These are phyloP conservation scores for Actinidia arguta DNA, from an alignment of 179 eudicot species.

Conservation along the genomic window DNA sequence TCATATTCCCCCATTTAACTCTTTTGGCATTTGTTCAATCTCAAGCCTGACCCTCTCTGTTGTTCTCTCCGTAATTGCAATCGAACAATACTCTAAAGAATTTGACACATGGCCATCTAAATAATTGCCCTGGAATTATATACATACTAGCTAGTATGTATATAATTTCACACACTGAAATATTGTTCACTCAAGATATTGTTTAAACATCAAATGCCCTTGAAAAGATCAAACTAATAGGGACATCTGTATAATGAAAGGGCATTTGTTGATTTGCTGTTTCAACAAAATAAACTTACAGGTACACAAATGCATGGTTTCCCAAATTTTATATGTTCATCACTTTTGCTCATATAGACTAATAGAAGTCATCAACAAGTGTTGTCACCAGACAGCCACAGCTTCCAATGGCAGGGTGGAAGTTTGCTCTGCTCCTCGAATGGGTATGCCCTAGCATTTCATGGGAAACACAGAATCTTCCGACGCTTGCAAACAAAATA, in stretches of 20 bases:
- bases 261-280: background rate
- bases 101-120: too few species aligned
- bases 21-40: too few species aligned
- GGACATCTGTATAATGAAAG: background rate
- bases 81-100: too few species aligned
- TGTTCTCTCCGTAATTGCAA: too few species aligned
- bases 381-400: too few species aligned
- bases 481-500: background rate
- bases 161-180: background rate
- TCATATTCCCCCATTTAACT: too few species aligned
- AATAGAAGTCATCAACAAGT: background rate
- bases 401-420: background rate
- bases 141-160: too few species aligned
- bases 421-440: too few species aligned
- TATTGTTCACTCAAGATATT: background rate
- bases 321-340: background rate
- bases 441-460: background rate
- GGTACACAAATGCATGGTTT: background rate
- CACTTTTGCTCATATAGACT: background rate
- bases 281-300: background rate
- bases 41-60: too few species aligned
- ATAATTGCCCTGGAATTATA: too few species aligned
- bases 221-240: background rate
- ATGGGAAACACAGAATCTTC: background rate
- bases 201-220: background rate